A percentile compares a stretch with the other conserved stretches of the same genome.
These are phyloP conservation scores for Rhodotorula sp. DNA, from an alignment of 1,284 basidiomycete genomes.

Conservation along the genomic window DNA sequence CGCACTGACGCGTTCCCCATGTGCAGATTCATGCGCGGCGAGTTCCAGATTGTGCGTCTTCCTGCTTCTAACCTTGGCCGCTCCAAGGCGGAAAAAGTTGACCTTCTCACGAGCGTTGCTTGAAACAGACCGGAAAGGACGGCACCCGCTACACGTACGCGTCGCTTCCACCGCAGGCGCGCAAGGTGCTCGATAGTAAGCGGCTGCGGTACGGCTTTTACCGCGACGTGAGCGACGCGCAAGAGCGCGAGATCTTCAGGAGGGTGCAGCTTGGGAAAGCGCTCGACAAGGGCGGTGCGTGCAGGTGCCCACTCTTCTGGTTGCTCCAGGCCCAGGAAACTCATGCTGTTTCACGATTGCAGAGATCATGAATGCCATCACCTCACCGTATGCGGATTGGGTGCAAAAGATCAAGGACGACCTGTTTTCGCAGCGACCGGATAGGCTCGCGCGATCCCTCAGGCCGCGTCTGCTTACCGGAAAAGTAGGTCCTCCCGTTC, in stretches of 20 bases:
- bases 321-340: too few species aligned
- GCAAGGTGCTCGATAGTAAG: conserved; percentile 5
- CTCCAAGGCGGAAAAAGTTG: not conserved
- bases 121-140: not conserved
- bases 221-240: conserved; percentile 7
- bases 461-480: not conserved
- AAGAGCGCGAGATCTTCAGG: conserved; percentile 22
- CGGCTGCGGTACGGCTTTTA: conserved; percentile 18
- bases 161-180: not conserved
- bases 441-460: not conserved
- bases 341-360: not conserved
- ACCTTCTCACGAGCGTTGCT: not conserved
- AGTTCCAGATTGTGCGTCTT: not conserved
- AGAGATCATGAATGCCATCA: not conserved
- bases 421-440: not conserved
- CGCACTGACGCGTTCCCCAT: not conserved
- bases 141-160: not conserved
- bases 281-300: conserved; percentile 10
- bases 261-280: conserved; percentile 20
- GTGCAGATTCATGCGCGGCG: conserved; percentile 14
- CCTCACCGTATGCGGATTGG: conserved; percentile 1
- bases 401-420: not conserved
- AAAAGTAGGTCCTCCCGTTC: not conserved
- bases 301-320: too few species aligned
- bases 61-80: not conserved